A percentile compares a stretch with the other conserved stretches of the same genome.
Conservation (phyloP, 306 rosid genomes). For the Vicia faba region DNA sequence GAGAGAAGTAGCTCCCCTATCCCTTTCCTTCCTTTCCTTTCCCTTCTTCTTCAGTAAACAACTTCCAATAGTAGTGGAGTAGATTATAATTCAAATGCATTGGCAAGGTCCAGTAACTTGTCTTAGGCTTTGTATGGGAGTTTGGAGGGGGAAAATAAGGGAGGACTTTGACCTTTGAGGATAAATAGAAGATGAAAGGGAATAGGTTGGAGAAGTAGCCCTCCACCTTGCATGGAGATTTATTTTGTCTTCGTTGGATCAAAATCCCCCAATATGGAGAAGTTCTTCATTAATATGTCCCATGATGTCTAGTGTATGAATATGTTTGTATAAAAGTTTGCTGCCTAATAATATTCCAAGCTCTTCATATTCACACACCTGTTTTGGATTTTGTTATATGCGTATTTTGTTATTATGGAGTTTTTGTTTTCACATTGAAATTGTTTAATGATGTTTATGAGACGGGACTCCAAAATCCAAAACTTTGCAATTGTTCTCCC, state of each 20-base stretch:
- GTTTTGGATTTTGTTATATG: neutral
- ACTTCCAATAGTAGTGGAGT: neutral
- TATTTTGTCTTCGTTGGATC: neutral
- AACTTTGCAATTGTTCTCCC: slow-evolving; percentile 15
- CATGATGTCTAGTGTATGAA: neutral
- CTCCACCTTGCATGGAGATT: neutral
- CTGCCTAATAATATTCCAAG: neutral
- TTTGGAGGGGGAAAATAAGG: neutral
- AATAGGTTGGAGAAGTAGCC: neutral
- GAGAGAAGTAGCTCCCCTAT: too few relatives aligned
- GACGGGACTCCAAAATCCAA: neutral
- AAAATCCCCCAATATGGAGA: neutral
- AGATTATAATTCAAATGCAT: neutral
- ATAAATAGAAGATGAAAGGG: neutral
- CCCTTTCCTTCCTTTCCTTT: too few relatives aligned
- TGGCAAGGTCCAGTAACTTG: slow-evolving; percentile 9
- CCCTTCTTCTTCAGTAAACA: neutral
- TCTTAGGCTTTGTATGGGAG: neutral
- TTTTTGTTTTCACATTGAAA: neutral
- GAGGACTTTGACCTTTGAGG: neutral
- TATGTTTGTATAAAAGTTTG: neutral
- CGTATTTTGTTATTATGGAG: neutral
- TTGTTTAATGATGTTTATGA: neutral
- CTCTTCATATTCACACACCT: slow-evolving; percentile 1
- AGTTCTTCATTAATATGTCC: neutral